phyloP scores from a whole-genome alignment of 2,329 filamentous ascomycete species.

The Graphilbum ipis-grandicollis region DNA sequence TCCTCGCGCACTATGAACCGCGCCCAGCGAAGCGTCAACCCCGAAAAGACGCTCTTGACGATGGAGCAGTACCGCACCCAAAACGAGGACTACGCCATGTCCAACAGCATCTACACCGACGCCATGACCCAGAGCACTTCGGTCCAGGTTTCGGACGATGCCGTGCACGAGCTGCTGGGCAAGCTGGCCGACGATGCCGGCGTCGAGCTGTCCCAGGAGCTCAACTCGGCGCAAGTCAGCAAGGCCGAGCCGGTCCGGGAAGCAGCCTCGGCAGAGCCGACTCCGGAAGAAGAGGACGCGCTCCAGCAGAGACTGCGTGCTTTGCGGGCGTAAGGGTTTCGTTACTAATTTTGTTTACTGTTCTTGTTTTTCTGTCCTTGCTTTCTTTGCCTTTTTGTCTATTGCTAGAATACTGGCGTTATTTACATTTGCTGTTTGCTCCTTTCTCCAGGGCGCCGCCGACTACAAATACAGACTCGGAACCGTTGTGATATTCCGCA shows the following conservation, averaged over 20 bases:
- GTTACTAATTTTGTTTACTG: neutral
- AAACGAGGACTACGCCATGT: constrained; percentile 47
- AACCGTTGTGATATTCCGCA: constrained; percentile 83
- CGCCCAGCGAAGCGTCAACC: constrained; percentile 40
- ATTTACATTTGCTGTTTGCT: no score
- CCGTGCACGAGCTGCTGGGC: constrained; percentile 70
- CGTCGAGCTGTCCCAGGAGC: constrained; percentile 62
- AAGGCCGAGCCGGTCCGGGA: constrained; percentile 37
- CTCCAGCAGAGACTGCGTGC: constrained; percentile 44
- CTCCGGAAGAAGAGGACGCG: constrained; percentile 63
- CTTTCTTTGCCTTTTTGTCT: neutral
- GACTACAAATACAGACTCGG: constrained; percentile 71
- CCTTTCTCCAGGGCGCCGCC: no score
- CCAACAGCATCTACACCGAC: constrained; percentile 66
- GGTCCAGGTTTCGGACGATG: constrained; percentile 58
- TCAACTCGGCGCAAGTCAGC: constrained; percentile 38
- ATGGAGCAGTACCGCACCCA: constrained; percentile 44
- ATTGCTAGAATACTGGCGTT: no score
- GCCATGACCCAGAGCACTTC: constrained; percentile 64
- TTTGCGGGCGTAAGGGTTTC: constrained; percentile 25
- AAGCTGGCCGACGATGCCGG: constrained; percentile 81
- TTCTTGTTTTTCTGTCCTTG: neutral
- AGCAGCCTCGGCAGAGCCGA: constrained; percentile 44
- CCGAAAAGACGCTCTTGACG: constrained; percentile 41
- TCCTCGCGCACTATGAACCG: constrained; percentile 39